These are phyloP conservation scores for Danielia oregonensis DNA, from an alignment of 805 yeast species.

Conservation along the genomic window DNA sequence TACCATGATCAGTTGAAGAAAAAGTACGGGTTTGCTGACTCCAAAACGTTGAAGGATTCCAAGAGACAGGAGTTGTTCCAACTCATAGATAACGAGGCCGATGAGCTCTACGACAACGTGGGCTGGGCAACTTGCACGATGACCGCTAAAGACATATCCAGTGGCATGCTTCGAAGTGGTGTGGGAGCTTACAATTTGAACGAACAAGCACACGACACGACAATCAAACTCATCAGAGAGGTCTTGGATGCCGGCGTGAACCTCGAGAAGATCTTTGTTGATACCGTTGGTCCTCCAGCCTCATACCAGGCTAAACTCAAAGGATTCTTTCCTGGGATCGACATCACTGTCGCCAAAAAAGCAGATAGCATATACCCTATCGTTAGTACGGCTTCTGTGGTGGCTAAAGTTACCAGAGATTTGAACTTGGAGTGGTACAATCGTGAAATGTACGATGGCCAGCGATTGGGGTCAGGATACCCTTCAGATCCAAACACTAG, in stretches of 20 bases:
- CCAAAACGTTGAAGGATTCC: slow-evolving; percentile 77
- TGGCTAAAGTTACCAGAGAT: slow-evolving; percentile 96
- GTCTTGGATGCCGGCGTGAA: slow-evolving; percentile 61
- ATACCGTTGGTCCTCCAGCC: slow-evolving; percentile 95
- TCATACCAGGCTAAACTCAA: slow-evolving; percentile 75
- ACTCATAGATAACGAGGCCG: slow-evolving; percentile 45
- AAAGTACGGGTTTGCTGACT: slow-evolving; percentile 84
- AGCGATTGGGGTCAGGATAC: slow-evolving; percentile 79
- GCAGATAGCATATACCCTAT: slow-evolving; percentile 92
- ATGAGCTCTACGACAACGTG: slow-evolving; percentile 50
- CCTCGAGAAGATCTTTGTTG: slow-evolving; percentile 74
- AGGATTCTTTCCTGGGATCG: slow-evolving; percentile 61
- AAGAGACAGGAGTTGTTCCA: slow-evolving; percentile 61
- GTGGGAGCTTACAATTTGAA: slow-evolving; percentile 68
- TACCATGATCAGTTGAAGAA: slow-evolving; percentile 47
- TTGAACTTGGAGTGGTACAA: slow-evolving; percentile 42
- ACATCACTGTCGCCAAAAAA: slow-evolving; percentile 83
- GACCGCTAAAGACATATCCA: slow-evolving; percentile 82
- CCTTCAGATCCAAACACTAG: slow-evolving; percentile 89
- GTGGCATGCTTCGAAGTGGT: slow-evolving; percentile 75
- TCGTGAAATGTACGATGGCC: slow-evolving; percentile 24
- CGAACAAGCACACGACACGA: slow-evolving; percentile 95
- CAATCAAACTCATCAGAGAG: slow-evolving; percentile 70
- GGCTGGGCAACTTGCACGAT: slow-evolving; percentile 89
- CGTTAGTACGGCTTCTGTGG: slow-evolving; percentile 91